These are phyloP conservation scores for Aspergillus brunneoviolaceus DNA, from an alignment of 2,329 filamentous ascomycete genomes.

Conservation along the genomic window DNA sequence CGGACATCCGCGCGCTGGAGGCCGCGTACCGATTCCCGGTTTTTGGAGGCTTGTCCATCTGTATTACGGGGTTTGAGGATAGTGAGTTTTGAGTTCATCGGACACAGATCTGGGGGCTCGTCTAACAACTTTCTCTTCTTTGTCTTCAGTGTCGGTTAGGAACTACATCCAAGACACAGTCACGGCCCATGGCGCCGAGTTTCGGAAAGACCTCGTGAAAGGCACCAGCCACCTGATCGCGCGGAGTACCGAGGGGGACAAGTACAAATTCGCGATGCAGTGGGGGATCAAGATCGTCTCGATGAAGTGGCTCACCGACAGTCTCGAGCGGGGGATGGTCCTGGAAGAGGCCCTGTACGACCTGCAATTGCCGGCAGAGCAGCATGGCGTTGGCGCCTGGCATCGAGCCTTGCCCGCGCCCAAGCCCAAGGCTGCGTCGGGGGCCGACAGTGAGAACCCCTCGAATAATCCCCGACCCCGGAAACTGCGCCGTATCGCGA, in stretches of 20 bases:
- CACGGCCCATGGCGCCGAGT: conserved; percentile 71
- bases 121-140: neutral
- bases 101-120: neutral
- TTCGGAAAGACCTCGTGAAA: conserved; percentile 83
- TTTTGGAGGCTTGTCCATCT: conserved; percentile 59
- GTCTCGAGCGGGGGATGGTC: conserved; percentile 81
- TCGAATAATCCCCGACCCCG: conserved; percentile 64
- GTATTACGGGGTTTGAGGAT: conserved; percentile 69
- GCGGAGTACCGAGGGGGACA: conserved; percentile 74
- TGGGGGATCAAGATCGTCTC: conserved; percentile 82
- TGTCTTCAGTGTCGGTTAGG: conserved; percentile 59
- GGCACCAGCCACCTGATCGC: conserved; percentile 86
- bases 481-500: conserved; percentile 85
- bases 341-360: conserved; percentile 85
- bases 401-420: conserved; percentile 47
- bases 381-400: conserved; percentile 79
- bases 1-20: conserved; percentile 71
- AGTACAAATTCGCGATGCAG: conserved; percentile 80
- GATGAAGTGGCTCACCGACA: conserved; percentile 81
- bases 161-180: conserved; percentile 69
- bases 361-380: conserved; percentile 64
- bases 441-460: conserved; percentile 42
- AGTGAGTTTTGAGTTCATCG: conserved; percentile 43
- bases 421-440: conserved; percentile 28
- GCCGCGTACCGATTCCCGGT: conserved; percentile 49